Conservation (phyloP, 1,139 yeast species). For the Debaryomycetaceae sp. region DNA sequence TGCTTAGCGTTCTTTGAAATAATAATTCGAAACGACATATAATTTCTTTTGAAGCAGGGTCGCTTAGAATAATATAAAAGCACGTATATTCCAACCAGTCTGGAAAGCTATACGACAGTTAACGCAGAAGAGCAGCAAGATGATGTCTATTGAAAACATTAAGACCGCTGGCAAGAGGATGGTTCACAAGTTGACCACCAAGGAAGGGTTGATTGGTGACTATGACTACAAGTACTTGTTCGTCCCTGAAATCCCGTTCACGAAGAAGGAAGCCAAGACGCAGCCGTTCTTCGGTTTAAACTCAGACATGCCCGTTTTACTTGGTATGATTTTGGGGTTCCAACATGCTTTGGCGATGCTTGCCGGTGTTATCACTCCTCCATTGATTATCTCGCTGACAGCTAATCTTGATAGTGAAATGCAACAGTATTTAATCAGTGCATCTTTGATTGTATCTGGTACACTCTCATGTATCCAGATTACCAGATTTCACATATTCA, state of each 20-base stretch:
- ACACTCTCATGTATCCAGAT: slow-evolving; percentile 72
- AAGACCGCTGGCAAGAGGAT: slow-evolving; percentile 19
- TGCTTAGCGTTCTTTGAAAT: too few relatives aligned
- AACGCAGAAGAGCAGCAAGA: background rate
- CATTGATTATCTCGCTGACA: slow-evolving; percentile 59
- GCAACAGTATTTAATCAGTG: slow-evolving; percentile 72
- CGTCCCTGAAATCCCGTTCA: slow-evolving; percentile 72
- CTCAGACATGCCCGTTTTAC: slow-evolving; percentile 71
- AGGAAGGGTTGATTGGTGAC: slow-evolving; percentile 76
- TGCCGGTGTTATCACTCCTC: slow-evolving; percentile 90
- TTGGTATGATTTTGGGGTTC: slow-evolving; percentile 75
- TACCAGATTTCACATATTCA: slow-evolving; percentile 70
- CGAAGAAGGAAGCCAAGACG: slow-evolving; percentile 44
- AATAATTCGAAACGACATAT: too few relatives aligned
- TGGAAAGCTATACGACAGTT: background rate
- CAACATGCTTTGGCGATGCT: slow-evolving; percentile 88
- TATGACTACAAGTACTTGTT: slow-evolving; percentile 77
- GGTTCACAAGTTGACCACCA: slow-evolving; percentile 54
- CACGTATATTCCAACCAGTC: background rate
- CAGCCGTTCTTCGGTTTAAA: slow-evolving; percentile 81
- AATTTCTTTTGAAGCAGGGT: too few relatives aligned
- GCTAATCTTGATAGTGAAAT: slow-evolving; percentile 52
- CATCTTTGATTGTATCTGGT: slow-evolving; percentile 74
- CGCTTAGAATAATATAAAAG: background rate
- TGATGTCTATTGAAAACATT: slow-evolving; percentile 10